Conservation (phyloP, 2,329 filamentous ascomycete species). For the Alternaria sp. region DNA sequence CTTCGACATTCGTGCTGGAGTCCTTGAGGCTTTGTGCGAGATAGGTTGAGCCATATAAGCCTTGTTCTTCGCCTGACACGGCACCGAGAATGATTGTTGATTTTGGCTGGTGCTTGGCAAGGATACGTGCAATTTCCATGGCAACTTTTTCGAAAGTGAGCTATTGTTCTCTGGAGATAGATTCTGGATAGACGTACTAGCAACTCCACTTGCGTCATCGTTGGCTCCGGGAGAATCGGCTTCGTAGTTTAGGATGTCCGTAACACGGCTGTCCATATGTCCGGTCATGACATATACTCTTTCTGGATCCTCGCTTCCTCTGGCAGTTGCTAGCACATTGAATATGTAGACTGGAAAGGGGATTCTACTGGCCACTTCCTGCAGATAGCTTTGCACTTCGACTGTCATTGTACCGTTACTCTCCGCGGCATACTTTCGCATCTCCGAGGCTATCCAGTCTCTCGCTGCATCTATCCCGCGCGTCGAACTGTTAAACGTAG, state of each 20-base stretch:
- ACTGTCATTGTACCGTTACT: constrained; percentile 63
- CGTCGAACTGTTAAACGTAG: constrained; percentile 60
- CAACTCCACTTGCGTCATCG: constrained; percentile 65
- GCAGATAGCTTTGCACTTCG: constrained; percentile 61
- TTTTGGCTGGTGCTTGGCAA: constrained; percentile 58
- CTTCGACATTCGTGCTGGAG: constrained; percentile 63
- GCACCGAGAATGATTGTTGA: constrained; percentile 66
- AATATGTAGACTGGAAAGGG: constrained; percentile 62
- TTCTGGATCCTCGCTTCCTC: constrained; percentile 59
- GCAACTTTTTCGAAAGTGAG: constrained; percentile 50
- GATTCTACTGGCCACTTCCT: constrained; percentile 58
- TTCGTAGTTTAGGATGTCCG: constrained; percentile 61
- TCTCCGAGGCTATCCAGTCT: constrained; percentile 64
- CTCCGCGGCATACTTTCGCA: constrained; percentile 58
- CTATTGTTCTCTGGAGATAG: not conserved
- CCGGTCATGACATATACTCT: constrained; percentile 64
- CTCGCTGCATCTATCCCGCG: constrained; percentile 65
- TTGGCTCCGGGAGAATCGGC: constrained; percentile 65
- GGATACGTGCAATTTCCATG: constrained; percentile 64
- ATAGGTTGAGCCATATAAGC: constrained; percentile 61
- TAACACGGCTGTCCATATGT: constrained; percentile 64
- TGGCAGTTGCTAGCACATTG: constrained; percentile 60
- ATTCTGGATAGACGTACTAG: constrained; percentile 41
- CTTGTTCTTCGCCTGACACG: constrained; percentile 67
- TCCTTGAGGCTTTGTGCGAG: constrained; percentile 64